A percentile compares a stretch with the other conserved stretches of the same genome.
phyloP scores from a whole-genome alignment of 2,329 filamentous ascomycete species.

The Bipolaris bicolor region DNA sequence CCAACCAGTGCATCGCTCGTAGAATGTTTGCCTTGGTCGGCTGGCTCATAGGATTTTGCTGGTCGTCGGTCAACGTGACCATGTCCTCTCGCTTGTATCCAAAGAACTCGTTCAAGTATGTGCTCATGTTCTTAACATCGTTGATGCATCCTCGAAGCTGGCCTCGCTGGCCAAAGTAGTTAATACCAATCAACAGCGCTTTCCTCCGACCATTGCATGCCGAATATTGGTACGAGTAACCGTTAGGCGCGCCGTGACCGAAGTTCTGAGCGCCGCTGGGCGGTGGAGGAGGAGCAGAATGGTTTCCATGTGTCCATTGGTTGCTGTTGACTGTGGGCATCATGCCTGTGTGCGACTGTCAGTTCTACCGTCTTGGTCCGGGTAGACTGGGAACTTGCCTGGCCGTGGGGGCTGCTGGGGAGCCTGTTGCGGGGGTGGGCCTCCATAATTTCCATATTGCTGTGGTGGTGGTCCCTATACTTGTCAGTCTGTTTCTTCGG shows the following conservation, averaged over 20 bases:
- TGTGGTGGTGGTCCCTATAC: conserved; percentile 8
- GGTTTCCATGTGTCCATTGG: conserved; percentile 59
- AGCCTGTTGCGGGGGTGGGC: conserved; percentile 36
- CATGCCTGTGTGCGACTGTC: conserved; percentile 54
- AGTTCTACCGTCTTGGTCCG: conserved; percentile 13
- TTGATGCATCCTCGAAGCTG: conserved; percentile 95
- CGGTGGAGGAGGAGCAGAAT: conserved; percentile 68
- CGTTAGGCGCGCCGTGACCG: conserved; percentile 75
- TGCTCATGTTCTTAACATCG: conserved; percentile 96
- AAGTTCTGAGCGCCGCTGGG: conserved; percentile 60
- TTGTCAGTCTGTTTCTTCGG: background rate
- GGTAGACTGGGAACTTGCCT: conserved; percentile 18
- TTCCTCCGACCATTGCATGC: conserved; percentile 88
- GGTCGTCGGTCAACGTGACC: conserved; percentile 95
- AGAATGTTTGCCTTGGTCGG: conserved; percentile 95
- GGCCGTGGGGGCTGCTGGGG: conserved; percentile 30
- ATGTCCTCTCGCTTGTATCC: conserved; percentile 95
- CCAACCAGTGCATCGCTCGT: conserved; percentile 96
- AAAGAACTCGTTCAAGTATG: conserved; percentile 85
- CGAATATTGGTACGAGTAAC: conserved; percentile 89
- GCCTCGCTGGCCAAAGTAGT: conserved; percentile 92
- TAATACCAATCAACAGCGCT: conserved; percentile 91
- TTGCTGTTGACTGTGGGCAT: conserved; percentile 56
- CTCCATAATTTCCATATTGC: conserved; percentile 6
- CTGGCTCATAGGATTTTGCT: conserved; percentile 96